Percentiles rank a stretch among this genome's conserved stretches.
These are phyloP conservation scores for Hemerocallis citrina DNA, from an alignment of 106 monocot species.

Conservation along the genomic window DNA sequence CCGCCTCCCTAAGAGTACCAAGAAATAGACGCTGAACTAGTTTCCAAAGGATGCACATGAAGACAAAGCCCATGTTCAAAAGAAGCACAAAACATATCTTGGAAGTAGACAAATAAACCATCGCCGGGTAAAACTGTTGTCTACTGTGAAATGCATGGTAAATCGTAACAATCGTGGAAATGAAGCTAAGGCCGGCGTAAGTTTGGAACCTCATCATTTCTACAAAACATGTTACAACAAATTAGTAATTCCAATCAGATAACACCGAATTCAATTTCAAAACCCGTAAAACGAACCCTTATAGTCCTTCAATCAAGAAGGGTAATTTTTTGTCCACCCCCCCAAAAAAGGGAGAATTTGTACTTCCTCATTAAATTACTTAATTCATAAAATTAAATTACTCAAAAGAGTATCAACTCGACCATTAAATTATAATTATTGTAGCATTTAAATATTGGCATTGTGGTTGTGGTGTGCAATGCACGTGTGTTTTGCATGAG, in stretches of 20 bases:
- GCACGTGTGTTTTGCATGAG: too few relatives aligned
- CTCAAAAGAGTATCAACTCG: too few relatives aligned
- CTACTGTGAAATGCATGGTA: conserved; percentile 92
- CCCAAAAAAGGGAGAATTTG: too few relatives aligned
- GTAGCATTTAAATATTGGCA: too few relatives aligned
- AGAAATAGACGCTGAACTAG: conserved; percentile 70
- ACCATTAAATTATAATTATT: too few relatives aligned
- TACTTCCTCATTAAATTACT: too few relatives aligned
- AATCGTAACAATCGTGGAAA: conserved; percentile 54
- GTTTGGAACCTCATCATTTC: conserved; percentile 75
- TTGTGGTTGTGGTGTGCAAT: too few relatives aligned
- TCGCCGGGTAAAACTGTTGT: conserved; percentile 83
- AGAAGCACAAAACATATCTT: conserved; percentile 90
- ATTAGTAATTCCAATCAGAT: neutral
- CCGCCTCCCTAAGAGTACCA: conserved; percentile 84
- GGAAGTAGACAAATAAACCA: conserved; percentile 87
- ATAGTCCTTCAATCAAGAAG: too few relatives aligned
- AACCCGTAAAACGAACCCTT: neutral
- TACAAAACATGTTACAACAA: conserved; percentile 3
- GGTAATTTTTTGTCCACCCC: too few relatives aligned
- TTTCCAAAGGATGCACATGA: conserved; percentile 82
- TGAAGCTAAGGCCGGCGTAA: conserved; percentile 73
- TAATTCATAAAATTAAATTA: too few relatives aligned
- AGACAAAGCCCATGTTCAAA: conserved; percentile 74
- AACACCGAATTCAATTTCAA: neutral